Evolutionary conservation across 371 early-diverging fungal genomes (phyloP).

Genomic region (Apophysomyces sp.): DNA sequence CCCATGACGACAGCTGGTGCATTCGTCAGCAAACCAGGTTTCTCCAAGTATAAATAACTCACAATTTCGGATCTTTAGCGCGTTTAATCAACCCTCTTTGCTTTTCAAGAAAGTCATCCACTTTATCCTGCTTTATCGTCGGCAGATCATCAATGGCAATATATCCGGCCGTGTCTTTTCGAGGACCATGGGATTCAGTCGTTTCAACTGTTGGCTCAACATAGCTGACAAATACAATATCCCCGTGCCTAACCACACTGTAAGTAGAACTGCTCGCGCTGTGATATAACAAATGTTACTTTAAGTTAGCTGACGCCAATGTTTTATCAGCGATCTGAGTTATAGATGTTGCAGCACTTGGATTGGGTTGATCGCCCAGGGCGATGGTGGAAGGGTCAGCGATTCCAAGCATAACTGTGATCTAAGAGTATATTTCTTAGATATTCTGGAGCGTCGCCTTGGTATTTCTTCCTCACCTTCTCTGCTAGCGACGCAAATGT

Average conservation of each 20-base stretch:
- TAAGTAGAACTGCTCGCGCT: background rate
- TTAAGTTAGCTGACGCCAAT: conserved; percentile 38
- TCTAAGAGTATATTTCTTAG: conserved; percentile 16
- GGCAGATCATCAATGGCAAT: conserved; percentile 11
- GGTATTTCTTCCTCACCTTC: conserved; percentile 47
- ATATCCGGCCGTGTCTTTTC: conserved; percentile 15
- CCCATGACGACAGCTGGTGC: conserved; percentile 85
- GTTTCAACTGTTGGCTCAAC: conserved; percentile 33
- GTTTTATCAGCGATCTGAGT: conserved; percentile 41
- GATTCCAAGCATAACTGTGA: conserved; percentile 39
- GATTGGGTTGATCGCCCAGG: conserved; percentile 50
- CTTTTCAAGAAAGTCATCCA: conserved; percentile 83
- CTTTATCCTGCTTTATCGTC: conserved; percentile 65
- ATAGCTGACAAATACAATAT: conserved; percentile 70
- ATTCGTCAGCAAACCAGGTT: background rate
- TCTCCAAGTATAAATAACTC: conserved; percentile 25
- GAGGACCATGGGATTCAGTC: conserved; percentile 7
- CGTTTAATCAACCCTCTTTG: conserved; percentile 84
- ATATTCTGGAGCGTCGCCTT: conserved; percentile 12
- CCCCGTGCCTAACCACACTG: conserved; percentile 68
- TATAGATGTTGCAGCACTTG: conserved; percentile 40
- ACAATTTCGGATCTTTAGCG: conserved; percentile 81
- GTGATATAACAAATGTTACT: conserved; percentile 40
- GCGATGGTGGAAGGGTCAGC: conserved; percentile 46
- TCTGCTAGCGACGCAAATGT: conserved; percentile 51